phyloP scores from a whole-genome alignment of 164 flowering plant species.

The Sextonia rubra region DNA sequence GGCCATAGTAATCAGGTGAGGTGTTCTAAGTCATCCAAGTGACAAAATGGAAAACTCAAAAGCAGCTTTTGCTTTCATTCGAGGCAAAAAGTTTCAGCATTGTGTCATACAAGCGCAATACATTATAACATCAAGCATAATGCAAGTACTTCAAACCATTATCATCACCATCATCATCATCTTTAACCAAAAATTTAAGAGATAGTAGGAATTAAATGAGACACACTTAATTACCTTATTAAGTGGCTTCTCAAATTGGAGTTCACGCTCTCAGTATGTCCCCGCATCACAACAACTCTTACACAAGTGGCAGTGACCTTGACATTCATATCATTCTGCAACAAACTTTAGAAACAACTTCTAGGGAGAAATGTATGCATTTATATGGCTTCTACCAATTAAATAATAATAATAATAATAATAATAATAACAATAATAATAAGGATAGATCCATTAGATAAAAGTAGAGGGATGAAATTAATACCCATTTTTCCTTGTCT shows the following conservation, averaged over 20 bases:
- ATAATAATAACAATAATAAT: too few relatives aligned
- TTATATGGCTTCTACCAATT: too few relatives aligned
- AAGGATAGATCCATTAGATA: background rate
- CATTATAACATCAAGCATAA: background rate
- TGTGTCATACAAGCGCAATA: background rate
- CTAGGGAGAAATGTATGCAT: background rate
- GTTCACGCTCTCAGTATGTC: constrained; percentile 98
- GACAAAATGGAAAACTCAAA: too few relatives aligned
- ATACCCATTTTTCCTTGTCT: constrained; percentile 96
- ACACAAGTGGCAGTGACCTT: constrained; percentile 96
- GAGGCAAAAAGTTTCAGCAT: background rate
- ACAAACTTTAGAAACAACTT: background rate
- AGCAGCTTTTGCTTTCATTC: background rate
- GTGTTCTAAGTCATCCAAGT: too few relatives aligned
- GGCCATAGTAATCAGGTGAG: too few relatives aligned
- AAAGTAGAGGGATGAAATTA: background rate
- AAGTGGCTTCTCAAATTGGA: constrained; percentile 85
- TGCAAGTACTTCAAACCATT: background rate
- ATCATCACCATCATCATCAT: too few relatives aligned
- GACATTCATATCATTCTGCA: constrained; percentile 70
- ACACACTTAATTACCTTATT: constrained; percentile 62
- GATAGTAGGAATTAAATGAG: background rate
- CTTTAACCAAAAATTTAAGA: background rate
- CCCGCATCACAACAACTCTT: constrained; percentile 99
- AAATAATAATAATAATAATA: too few relatives aligned